Base-by-base conservation (phyloP, 352 stramenopile species). In the Phytopythium vexans region DNA sequence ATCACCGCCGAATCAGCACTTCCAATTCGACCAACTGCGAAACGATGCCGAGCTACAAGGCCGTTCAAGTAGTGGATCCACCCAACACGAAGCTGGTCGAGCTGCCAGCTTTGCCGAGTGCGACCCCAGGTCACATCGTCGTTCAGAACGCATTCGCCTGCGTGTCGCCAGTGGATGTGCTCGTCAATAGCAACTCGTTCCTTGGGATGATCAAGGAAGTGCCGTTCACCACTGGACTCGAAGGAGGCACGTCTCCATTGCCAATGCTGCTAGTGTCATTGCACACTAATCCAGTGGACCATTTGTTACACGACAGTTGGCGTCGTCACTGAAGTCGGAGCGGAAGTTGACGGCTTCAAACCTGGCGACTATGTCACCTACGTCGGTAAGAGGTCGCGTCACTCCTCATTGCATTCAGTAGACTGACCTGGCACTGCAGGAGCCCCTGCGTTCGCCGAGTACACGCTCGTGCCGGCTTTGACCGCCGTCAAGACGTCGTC, bases 191-290 rank as follows among this genome's bases (percentile, higher is more conserved):
- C 58, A 82, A 79, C 60, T 60, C 66, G 27, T 81, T 60, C 46
- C 41, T 81, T 27, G 68, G 68, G 4, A 74, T 79, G 57, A 82
- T 77, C 41, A 70, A 68, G 8, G 68, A 82, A 43, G 54, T 85
- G 58, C 77, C 73, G 52, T 52, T 82, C 52, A 85, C 74, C 15
- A 79, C 72, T 43, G 74, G 70, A 33, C 60, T 52, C 43, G 77
- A 79, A 62, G 59, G 56, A n/a, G 35, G 55, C 14, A 54, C 61
- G 12, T 41, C 57, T 56, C 1, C 67, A 75, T 14, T 56, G 89
- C 14, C 83, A 81, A 62, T 21, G n/a, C n/a, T n/a, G n/a, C n/a
- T n/a, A n/a, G n/a, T n/a, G n/a, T n/a, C n/a, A n/a, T n/a, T n/a
- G n/a, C n/a, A n/a, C n/a, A n/a, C n/a, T n/a, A n/a, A n/a, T n/a